Evolutionary conservation across 495 filamentous ascomycete species (phyloP).

Genomic region (Baudoinia panamericana): DNA sequence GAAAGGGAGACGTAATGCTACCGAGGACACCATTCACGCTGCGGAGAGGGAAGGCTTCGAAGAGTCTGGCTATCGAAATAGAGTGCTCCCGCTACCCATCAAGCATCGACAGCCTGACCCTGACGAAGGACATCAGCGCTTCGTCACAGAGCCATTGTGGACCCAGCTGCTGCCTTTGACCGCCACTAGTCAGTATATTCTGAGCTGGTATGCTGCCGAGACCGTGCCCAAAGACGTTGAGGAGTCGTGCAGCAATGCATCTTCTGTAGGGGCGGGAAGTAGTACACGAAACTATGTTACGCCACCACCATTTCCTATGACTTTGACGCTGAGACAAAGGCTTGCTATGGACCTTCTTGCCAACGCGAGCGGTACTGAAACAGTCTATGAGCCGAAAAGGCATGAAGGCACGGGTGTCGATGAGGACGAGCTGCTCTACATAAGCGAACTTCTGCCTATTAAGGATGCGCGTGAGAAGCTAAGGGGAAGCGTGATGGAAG

Average conservation of each 20-base stretch:
- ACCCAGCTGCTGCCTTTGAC: slow-evolving; percentile 30
- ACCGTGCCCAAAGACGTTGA: slow-evolving; percentile 35
- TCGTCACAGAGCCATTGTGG: slow-evolving; percentile 34
- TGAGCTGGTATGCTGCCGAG: slow-evolving; percentile 40
- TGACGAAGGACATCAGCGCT: slow-evolving; percentile 15
- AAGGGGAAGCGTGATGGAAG: slow-evolving; percentile 28
- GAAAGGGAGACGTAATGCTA: slow-evolving; percentile 35
- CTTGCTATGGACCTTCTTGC: slow-evolving; percentile 24
- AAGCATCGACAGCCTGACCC: slow-evolving; percentile 28
- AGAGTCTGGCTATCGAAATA: slow-evolving; percentile 39
- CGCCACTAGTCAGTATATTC: slow-evolving; percentile 30
- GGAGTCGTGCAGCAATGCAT: slow-evolving; percentile 2
- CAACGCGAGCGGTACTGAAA: slow-evolving; percentile 7
- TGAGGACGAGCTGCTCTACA: slow-evolving; percentile 34
- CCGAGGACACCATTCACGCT: slow-evolving; percentile 28
- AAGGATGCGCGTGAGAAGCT: slow-evolving; percentile 33
- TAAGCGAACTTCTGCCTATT: slow-evolving; percentile 31
- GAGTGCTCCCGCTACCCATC: slow-evolving; percentile 34
- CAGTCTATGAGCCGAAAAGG: slow-evolving; percentile 30
- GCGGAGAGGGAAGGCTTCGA: slow-evolving; percentile 39
- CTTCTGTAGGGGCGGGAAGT: not conserved
- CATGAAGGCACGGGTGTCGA: slow-evolving; percentile 36
- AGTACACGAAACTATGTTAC: slow-evolving; percentile 14
- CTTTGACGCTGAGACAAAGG: slow-evolving; percentile 28
- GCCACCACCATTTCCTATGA: slow-evolving; percentile 25